Base-by-base conservation (phyloP, 306 rosid species). In the Fagus sylvatica region DNA sequence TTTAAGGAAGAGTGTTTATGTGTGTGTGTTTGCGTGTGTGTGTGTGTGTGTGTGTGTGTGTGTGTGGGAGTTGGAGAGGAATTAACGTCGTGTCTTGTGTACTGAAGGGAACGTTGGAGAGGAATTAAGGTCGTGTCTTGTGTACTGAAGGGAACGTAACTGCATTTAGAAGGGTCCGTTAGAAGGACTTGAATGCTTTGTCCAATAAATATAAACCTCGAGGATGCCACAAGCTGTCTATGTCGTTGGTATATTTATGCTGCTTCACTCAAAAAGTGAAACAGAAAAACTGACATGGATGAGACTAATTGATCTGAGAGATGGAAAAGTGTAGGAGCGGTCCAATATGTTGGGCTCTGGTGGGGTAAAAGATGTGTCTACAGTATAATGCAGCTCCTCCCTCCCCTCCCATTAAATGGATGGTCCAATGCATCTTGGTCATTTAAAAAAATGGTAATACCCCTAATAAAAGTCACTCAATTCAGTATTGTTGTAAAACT, bases 121-220 rank as follows among this genome's bases (percentile, higher is more conserved):
- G 28, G 28, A 22, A 22, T 22, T 22, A 22, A 73, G 62, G 77
- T 66, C 55, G 54, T 69, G 79, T 75, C 6, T 65, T 46, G 51
- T 46, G 4, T 10, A 10, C 57, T 74, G 62, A 53, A 49, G 51
- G 79, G 61, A 22, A 22, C 28, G 28, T 77, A 46, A 74, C n/a
- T 77, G 62, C 82, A n/a, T 7, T 66, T 67, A 37, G 76, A 55
- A 49, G 59, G 69, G 80, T 60, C 76, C 60, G 61, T 71, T 82
- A 81, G 62, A 76, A 46, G 8, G 54, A 53, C 68, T 84, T 80
- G 76, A 81, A 82, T 85, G 83, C 62, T 79, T 37, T 78, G 79
- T 82, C 82, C 74, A 36, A 36, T 72, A 11, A 17, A 59, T 66
- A 36, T 72, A 11, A 17, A 59, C 71, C 73, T 37, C 79, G 75